Evolutionary conservation across 805 yeast species (phyloP).

Genomic region (Starmerella vaccinii): DNA sequence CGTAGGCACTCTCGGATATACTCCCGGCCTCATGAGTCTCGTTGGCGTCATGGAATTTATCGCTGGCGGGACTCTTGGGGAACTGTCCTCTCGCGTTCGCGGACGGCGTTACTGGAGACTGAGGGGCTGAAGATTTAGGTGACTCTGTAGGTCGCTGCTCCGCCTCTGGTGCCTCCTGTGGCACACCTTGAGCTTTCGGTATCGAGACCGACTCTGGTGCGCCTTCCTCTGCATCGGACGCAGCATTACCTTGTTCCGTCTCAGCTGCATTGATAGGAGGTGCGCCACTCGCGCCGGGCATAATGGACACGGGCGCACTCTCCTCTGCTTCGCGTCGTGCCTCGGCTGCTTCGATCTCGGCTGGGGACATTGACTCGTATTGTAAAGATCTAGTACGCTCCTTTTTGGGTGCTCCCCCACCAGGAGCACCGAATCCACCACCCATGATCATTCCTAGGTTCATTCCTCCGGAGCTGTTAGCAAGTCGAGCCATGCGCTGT

Average conservation of each 20-base stretch:
- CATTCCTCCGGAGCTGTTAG: conserved; percentile 84
- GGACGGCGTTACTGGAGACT: conserved; percentile 1
- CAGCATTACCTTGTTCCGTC: too few species aligned
- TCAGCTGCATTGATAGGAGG: neutral
- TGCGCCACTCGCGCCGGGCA: conserved; percentile 13
- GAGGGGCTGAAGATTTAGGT: neutral
- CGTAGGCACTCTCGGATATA: conserved; percentile 6
- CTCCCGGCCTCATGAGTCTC: neutral
- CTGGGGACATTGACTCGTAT: conserved; percentile 20
- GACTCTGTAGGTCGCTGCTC: neutral
- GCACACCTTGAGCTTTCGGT: neutral
- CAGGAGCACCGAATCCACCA: conserved; percentile 9
- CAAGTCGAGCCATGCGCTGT: conserved; percentile 91
- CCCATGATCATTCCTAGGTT: conserved; percentile 32
- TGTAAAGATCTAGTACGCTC: conserved; percentile 18
- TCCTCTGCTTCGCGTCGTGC: conserved; percentile 23
- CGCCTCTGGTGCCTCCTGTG: neutral
- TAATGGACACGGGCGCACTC: conserved; percentile 14
- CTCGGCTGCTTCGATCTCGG: conserved; percentile 22
- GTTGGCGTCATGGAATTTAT: neutral
- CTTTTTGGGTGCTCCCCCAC: conserved; percentile 9
- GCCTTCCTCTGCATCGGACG: too few species aligned
- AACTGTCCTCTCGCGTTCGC: neutral
- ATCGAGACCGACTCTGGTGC: too few species aligned
- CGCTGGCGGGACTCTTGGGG: conserved; percentile 9